A percentile compares a stretch with the other conserved stretches of the same genome.
phyloP scores from a whole-genome alignment of 345 rosid species.

The rapeseed (Brassica napus) region Da-Ae NC_063451.1:40656501-40657000 shows the following conservation, averaged over 20 bases:
- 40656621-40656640: slow-evolving; percentile 77
- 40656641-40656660: slow-evolving; percentile 95
- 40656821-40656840: slow-evolving; percentile 96
- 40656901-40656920: slow-evolving; percentile 81
- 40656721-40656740: slow-evolving; percentile 75
- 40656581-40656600: slow-evolving; percentile 79
- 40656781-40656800: slow-evolving; percentile 94
- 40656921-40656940: slow-evolving; percentile 77
- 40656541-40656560: slow-evolving; percentile 70
- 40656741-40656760: slow-evolving; percentile 88
- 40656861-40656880: slow-evolving; percentile 91
- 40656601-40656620: slow-evolving; percentile 69
- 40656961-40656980: slow-evolving; percentile 89
- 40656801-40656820: slow-evolving; percentile 82
- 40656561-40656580: slow-evolving; percentile 89
- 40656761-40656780: slow-evolving; percentile 96
- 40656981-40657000: slow-evolving; percentile 80
- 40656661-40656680: slow-evolving; percentile 96
- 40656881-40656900: slow-evolving; percentile 86
- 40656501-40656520: background rate
- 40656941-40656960: slow-evolving; percentile 81
- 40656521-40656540: background rate
- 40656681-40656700: slow-evolving; percentile 79
- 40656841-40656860: slow-evolving; percentile 90
- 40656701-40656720: slow-evolving; percentile 53